These are phyloP conservation scores for Colletotrichum kahawae DNA, from an alignment of 2,329 filamentous ascomycete species.

Conservation along the genomic window DNA sequence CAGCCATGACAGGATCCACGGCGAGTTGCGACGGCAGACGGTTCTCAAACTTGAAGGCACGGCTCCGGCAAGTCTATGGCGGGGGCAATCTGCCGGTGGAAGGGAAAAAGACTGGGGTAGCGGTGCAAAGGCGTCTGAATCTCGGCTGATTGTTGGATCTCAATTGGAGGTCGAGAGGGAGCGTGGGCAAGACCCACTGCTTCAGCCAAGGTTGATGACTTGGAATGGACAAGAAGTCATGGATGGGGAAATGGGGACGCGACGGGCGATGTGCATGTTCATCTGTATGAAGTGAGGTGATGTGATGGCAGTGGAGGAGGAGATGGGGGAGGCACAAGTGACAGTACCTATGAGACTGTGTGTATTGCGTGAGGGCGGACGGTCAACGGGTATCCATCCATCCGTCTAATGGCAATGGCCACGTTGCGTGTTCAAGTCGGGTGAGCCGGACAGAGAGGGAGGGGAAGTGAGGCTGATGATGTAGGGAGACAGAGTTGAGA, in stretches of 20 bases:
- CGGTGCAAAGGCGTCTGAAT: neutral
- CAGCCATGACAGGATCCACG: neutral
- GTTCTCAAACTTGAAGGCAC: neutral
- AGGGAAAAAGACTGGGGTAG: neutral
- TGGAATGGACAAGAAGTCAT: neutral
- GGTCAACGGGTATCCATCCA: neutral
- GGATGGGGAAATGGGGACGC: neutral
- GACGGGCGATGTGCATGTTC: neutral
- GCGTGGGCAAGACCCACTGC: neutral
- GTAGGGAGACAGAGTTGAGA: neutral
- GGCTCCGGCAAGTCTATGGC: neutral
- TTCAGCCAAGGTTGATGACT: neutral
- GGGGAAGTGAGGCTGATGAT: neutral
- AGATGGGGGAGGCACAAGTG: neutral
- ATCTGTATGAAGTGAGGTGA: neutral
- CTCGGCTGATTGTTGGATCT: neutral
- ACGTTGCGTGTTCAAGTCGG: neutral
- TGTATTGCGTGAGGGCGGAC: neutral
- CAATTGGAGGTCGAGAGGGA: neutral
- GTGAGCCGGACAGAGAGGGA: neutral
- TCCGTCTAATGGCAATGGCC: neutral
- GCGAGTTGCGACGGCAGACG: neutral
- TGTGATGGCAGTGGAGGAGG: neutral
- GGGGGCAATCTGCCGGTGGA: neutral
- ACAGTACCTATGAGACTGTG: neutral